These are phyloP conservation scores for Xylariomycetidae sp. DNA, from an alignment of 2,329 filamentous ascomycete genomes.

Conservation along the genomic window DNA sequence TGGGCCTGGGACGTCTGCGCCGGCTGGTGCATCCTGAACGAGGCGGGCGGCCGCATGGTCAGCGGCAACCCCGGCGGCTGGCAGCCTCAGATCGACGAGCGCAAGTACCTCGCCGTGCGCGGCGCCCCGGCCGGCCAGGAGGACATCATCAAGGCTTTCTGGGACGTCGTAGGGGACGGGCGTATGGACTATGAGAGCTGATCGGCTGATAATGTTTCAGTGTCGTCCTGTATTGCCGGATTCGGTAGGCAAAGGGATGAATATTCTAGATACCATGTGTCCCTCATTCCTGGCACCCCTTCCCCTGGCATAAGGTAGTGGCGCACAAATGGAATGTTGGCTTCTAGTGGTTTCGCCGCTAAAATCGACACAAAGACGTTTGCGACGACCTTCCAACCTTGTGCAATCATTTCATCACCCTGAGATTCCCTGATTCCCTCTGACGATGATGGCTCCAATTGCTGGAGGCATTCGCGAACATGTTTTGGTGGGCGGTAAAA, in stretches of 20 bases:
- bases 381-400: constrained; percentile 6
- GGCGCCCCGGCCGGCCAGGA: constrained; percentile 54
- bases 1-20: constrained; percentile 85
- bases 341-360: constrained; percentile 5
- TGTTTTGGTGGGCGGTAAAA: constrained; percentile 8
- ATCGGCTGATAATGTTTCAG: neutral
- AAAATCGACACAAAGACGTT: constrained; percentile 9
- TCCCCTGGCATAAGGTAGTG: no score
- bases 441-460: constrained; percentile 1
- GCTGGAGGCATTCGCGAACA: constrained; percentile 7
- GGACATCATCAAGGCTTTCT: constrained; percentile 59
- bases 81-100: constrained; percentile 53
- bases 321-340: constrained; percentile 17
- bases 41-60: constrained; percentile 68
- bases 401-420: constrained; percentile 2
- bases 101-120: constrained; percentile 58
- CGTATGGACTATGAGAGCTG: constrained; percentile 41
- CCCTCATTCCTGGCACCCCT: neutral
- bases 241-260: neutral
- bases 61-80: constrained; percentile 69
- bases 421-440: neutral
- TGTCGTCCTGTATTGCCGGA: neutral
- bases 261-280: neutral
- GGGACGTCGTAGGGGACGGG: constrained; percentile 51
- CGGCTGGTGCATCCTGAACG: constrained; percentile 68